Evolutionary conservation across 73 alveolate species (phyloP).

Genomic region (Symbiodinium natans): DNA sequence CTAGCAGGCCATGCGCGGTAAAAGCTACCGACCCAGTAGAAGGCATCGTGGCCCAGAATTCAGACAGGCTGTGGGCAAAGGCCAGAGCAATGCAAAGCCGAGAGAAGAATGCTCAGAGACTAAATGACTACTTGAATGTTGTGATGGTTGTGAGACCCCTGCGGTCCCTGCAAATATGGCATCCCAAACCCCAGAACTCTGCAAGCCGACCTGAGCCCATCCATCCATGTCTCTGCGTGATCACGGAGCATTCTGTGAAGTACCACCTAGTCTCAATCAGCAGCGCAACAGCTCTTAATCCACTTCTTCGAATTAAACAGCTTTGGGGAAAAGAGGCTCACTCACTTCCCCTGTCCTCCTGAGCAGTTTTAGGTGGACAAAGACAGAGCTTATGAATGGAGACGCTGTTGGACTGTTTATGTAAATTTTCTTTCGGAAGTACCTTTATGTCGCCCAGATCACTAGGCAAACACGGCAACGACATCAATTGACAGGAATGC

Average conservation of each 20-base stretch:
- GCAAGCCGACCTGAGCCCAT: neutral
- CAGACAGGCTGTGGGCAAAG: neutral
- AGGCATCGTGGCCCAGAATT: neutral
- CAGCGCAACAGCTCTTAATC: too few species aligned
- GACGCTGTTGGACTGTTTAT: too few species aligned
- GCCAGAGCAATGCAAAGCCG: neutral
- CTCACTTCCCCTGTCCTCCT: too few species aligned
- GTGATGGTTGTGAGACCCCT: neutral
- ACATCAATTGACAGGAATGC: too few species aligned
- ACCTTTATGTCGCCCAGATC: too few species aligned
- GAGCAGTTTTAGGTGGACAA: too few species aligned
- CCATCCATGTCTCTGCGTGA: constrained; percentile 42
- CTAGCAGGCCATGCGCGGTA: neutral
- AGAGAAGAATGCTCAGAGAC: neutral
- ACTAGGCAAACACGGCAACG: too few species aligned
- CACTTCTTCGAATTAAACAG: too few species aligned
- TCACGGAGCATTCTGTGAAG: constrained; percentile 44
- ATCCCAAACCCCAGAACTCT: neutral
- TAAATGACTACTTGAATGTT: neutral
- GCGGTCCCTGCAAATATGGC: neutral
- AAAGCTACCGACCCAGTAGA: neutral
- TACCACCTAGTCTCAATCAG: neutral
- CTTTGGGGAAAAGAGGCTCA: too few species aligned
- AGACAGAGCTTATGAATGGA: too few species aligned
- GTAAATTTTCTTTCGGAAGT: too few species aligned